Evolutionary conservation across 2,329 filamentous ascomycete genomes (phyloP).

Genomic region (Pestalotiopsis fici): DNA sequence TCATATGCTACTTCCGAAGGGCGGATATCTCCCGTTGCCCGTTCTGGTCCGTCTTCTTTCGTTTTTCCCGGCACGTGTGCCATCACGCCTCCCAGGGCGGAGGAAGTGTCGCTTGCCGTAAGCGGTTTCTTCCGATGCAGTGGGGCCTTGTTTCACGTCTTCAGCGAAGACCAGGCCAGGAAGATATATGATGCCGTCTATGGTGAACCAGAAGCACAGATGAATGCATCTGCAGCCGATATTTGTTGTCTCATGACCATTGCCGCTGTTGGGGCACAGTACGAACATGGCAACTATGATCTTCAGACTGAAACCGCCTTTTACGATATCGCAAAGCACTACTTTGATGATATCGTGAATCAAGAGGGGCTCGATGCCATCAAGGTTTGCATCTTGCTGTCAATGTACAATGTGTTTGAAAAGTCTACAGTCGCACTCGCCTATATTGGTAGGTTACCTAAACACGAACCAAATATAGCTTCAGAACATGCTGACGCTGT

Average conservation of each 20-base stretch:
- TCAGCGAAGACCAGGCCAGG: conserved; percentile 22
- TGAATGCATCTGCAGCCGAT: conserved; percentile 9
- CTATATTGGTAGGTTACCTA: conserved; percentile 24
- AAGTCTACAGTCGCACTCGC: conserved; percentile 27
- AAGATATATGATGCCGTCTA: conserved; percentile 18
- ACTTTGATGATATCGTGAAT: conserved; percentile 27
- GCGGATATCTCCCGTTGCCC: not conserved
- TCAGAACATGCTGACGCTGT: not conserved
- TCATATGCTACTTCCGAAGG: not conserved
- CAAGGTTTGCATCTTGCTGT: conserved; percentile 28
- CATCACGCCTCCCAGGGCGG: conserved; percentile 18
- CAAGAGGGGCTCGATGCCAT: conserved; percentile 25
- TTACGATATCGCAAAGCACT: conserved; percentile 27
- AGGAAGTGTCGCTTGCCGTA: conserved; percentile 16
- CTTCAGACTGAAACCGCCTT: conserved; percentile 15
- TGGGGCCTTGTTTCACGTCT: conserved; percentile 29
- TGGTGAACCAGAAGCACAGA: conserved; percentile 10
- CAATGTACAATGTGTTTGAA: conserved; percentile 31
- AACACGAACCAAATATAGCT: no score
- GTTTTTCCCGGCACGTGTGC: conserved; percentile 15
- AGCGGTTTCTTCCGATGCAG: conserved; percentile 26
- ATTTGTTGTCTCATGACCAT: conserved; percentile 26
- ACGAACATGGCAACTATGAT: conserved; percentile 19
- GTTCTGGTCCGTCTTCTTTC: not conserved
- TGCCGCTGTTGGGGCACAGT: conserved; percentile 29